Percentiles rank a stretch among this genome's conserved stretches.
These are phyloP conservation scores for Ceratocystis eucalypticola DNA, from an alignment of 2,329 filamentous ascomycete species.

Conservation along the genomic window DNA sequence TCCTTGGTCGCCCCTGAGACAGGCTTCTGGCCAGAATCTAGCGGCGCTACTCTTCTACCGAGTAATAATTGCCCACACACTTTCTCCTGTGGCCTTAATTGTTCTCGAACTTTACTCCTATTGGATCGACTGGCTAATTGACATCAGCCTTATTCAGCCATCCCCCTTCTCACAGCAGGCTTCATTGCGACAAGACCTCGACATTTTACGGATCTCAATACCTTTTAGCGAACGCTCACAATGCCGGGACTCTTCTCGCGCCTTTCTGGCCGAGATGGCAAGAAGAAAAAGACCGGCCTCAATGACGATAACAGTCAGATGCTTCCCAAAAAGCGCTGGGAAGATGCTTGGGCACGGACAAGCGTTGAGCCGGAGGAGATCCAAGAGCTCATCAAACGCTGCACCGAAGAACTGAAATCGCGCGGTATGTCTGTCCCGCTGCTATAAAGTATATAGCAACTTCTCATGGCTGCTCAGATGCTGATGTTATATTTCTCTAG, in stretches of 20 bases:
- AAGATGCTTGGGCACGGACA: slow-evolving; percentile 73
- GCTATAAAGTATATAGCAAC: not conserved
- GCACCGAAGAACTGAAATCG: slow-evolving; percentile 83
- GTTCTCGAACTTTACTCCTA: not conserved
- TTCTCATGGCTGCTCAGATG: not conserved
- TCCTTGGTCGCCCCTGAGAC: slow-evolving; percentile 12
- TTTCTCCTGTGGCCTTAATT: not conserved
- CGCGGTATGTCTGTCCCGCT: slow-evolving; percentile 53
- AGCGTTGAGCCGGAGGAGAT: slow-evolving; percentile 82
- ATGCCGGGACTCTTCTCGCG: slow-evolving; percentile 49
- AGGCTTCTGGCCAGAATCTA: not conserved
- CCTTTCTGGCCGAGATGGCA: slow-evolving; percentile 62
- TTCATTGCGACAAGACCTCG: not conserved
- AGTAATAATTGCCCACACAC: not conserved
- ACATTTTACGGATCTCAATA: not conserved
- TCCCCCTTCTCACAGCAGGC: not conserved
- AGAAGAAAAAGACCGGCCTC: slow-evolving; percentile 51
- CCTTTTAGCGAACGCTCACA: slow-evolving; percentile 20
- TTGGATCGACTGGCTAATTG: not conserved
- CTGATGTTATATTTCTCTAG: slow-evolving; percentile 33
- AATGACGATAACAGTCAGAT: slow-evolving; percentile 37
- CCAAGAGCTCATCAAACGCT: slow-evolving; percentile 69
- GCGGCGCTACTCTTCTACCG: not conserved
- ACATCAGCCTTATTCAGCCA: not conserved
- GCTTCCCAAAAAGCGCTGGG: slow-evolving; percentile 64